Evolutionary conservation across 108 stramenopile genomes (phyloP), one percentile per base, ranked within the genome.

Genomic region (Fistulifera solaris): DNA sequence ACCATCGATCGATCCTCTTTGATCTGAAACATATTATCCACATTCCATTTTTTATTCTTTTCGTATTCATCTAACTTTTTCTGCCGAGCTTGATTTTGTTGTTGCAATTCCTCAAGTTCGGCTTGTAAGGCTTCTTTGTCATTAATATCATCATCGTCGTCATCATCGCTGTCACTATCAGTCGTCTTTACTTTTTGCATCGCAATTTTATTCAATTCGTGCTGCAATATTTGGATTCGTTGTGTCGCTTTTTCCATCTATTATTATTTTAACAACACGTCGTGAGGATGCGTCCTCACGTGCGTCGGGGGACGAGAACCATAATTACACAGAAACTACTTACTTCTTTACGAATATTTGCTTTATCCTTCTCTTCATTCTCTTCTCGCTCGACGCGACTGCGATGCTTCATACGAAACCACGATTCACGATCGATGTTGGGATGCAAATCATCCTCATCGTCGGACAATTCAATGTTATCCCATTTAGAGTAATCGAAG

Each of bases 371-470:
- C 59, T 82, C 95, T 73, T 93, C 89, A 27, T 73, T 66, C 31
- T 89, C 87, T 67, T 89, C 97, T 46, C 97, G 76, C 61, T 98
- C 96, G 13, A 97, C 89, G 41, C 96, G 88, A 61, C 71, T 71
- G 18, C 94, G 79, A 60, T 97, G 95, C 70, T 96, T 92, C 86
- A 93, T 83, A 10, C 93, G 85, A 64, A 94, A 94, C 93, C 98
- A 99, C 21, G 76, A 80, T 68, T 97, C 96, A 59, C 78, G 71
- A 58, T 99, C 98, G 63, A 99, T 99, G 75, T 99, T 99, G 54
- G 98, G 98, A 61, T 99, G 98, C 46, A 88, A 83, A 75, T 99
- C 98, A 28, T 92, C 94, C 68, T 99, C 98, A 56, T 99, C 98
- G 62, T 99, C 98, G 39, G 77, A 80, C 31, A 99, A 71, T 73